phyloP scores from a whole-genome alignment of 2,329 filamentous ascomycete genomes.

The Fonsecaea nubica region DNA sequence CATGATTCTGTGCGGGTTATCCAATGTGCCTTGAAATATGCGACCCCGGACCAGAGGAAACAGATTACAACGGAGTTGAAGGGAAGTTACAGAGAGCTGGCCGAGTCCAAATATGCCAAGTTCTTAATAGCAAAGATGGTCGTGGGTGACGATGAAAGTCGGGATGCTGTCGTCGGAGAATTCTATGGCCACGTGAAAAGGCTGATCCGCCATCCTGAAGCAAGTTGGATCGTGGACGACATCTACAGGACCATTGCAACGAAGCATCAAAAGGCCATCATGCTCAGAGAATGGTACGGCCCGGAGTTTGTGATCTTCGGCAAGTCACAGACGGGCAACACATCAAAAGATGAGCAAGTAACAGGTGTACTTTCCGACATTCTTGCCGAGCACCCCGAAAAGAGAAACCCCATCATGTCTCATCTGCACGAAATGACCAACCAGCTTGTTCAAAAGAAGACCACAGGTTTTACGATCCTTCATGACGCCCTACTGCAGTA shows the following conservation, averaged over 20 bases:
- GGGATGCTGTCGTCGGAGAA: constrained; percentile 87
- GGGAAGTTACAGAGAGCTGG: constrained; percentile 81
- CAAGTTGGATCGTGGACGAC: constrained; percentile 96
- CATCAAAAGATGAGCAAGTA: constrained; percentile 19
- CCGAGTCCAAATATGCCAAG: constrained; percentile 96
- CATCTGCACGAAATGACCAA: constrained; percentile 87
- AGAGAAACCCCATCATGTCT: constrained; percentile 84
- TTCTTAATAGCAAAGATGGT: constrained; percentile 96
- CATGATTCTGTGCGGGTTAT: constrained; percentile 97
- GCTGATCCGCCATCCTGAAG: constrained; percentile 94
- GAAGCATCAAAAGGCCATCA: constrained; percentile 79
- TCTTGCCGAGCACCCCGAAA: constrained; percentile 78
- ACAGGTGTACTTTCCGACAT: constrained; percentile 76
- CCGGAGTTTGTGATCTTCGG: constrained; percentile 87
- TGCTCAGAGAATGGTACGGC: constrained; percentile 96
- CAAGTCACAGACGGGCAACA: constrained; percentile 53
- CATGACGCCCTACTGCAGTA: constrained; percentile 99
- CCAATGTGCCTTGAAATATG: constrained; percentile 96
- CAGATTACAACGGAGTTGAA: constrained; percentile 86
- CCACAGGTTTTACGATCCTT: constrained; percentile 95
- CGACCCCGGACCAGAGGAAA: constrained; percentile 80
- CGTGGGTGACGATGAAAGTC: constrained; percentile 89
- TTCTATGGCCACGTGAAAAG: constrained; percentile 94
- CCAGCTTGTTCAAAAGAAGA: constrained; percentile 91
- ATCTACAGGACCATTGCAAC: constrained; percentile 90